Percentiles rank a stretch among this genome's conserved stretches.
Evolutionary conservation across 2,329 filamentous ascomycete genomes (phyloP).

Genomic region (Apiospora hydei): DNA sequence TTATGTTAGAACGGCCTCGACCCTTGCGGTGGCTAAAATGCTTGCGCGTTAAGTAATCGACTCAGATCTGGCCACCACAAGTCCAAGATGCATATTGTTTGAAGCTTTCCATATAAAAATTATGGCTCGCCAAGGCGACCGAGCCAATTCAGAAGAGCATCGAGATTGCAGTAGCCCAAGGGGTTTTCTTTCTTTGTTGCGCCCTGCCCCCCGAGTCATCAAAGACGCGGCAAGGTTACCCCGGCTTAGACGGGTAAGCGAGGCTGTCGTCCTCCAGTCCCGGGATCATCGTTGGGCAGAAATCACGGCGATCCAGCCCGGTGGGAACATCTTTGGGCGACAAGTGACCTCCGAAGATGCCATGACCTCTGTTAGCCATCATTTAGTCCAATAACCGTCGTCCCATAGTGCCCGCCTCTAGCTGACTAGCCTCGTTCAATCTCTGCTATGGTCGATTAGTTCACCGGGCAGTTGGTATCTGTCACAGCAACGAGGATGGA

Average conservation of each 20-base stretch:
- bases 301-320: neutral
- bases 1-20: slow-evolving; percentile 3
- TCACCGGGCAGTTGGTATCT: neutral
- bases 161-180: slow-evolving; percentile 4
- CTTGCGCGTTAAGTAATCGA: neutral
- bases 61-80: neutral
- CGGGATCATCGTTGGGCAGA: slow-evolving; percentile 16
- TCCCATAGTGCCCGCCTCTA: slow-evolving; percentile 4
- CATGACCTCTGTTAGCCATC: neutral
- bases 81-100: neutral
- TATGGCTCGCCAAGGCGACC: neutral
- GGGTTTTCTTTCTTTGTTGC: neutral
- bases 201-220: neutral
- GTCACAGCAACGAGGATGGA: neutral
- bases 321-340: neutral
- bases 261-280: slow-evolving; percentile 1
- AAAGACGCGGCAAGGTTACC: slow-evolving; percentile 7
- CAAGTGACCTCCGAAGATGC: neutral
- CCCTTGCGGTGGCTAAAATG: neutral
- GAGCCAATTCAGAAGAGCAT: neutral
- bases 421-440: slow-evolving; percentile 13
- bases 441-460: neutral
- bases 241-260: slow-evolving; percentile 8
- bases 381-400: slow-evolving; percentile 1
- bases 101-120: neutral